Conservation (phyloP, 257 asterid species). For the Solanum pennellii region DNA sequence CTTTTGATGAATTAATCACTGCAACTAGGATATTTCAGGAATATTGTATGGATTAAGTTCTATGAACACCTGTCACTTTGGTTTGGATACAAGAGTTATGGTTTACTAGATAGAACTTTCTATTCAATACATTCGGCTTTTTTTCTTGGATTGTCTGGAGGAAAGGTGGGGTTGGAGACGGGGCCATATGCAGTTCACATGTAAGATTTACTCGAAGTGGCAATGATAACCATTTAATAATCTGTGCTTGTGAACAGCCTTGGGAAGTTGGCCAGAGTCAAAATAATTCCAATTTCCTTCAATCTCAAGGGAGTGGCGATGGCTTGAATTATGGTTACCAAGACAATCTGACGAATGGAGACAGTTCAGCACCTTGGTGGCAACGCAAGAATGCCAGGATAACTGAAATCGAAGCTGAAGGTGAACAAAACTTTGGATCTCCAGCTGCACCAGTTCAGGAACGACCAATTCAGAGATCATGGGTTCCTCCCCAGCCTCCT, state of each 20-base stretch:
- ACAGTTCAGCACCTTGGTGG: constrained; percentile 44
- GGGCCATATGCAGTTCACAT: not conserved
- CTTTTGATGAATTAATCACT: not conserved
- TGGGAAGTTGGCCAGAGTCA: constrained; percentile 69
- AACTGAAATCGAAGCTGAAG: constrained; percentile 49
- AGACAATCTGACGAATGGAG: constrained; percentile 40
- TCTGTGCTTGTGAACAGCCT: constrained; percentile 45
- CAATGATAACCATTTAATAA: not conserved
- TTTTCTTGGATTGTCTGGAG: not conserved
- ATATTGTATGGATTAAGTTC: not conserved
- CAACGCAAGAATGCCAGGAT: constrained; percentile 46
- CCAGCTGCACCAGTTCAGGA: constrained; percentile 15
- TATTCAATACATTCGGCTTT: not conserved
- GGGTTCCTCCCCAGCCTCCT: constrained; percentile 98
- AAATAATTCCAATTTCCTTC: constrained; percentile 32
- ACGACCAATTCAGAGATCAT: constrained; percentile 47
- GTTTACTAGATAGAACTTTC: not conserved
- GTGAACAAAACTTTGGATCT: constrained; percentile 29
- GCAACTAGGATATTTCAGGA: not conserved
- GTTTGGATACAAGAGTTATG: not conserved
- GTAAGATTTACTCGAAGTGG: not conserved
- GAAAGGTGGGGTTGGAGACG: not conserved
- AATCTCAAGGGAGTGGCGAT: constrained; percentile 29
- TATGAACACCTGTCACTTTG: not conserved
- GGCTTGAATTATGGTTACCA: constrained; percentile 14